Evolutionary conservation across 352 stramenopile genomes (phyloP), one percentile per base, ranked within the genome.

Genomic region (Globisporangium okanoganense): DNA sequence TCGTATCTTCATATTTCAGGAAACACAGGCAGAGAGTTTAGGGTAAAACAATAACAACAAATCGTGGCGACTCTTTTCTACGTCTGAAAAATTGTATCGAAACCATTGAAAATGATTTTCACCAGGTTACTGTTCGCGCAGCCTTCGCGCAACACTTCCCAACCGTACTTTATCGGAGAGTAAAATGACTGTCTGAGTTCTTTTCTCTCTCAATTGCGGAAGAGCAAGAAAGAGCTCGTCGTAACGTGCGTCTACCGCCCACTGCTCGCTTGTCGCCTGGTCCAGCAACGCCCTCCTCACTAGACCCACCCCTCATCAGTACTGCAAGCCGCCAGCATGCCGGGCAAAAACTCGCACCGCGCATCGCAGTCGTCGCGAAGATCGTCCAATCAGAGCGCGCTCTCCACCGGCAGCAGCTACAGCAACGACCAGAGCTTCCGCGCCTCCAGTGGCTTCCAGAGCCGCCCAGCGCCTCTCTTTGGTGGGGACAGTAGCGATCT

Each of bases 401-500:
- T 57, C 16, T 63, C 47, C 18, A 58, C 13, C 2, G 50, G 33
- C 40, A 53, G 22, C 18, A 65, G 27, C 22, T 41, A 56, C 58
- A 43, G 55, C 41, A 53, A 38, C 41, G 47, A 54, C 55, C 50
- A 49, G 25, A 45, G 38, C 50, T 58, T 58, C 14, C 51, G 51
- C 31, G 33, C 49, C 8, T 40, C 47, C 5, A 47, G 50, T 16
- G 29, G 45, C 1, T 65, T 53, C 24, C 24, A 50, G n/a, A 40
- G 20, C 10, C 58, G 38, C 5, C 58, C 36, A 1, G 38, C 16
- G n/a, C 58, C 58, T 29, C 58, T 64, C 58, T 64, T 64, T 49
- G 58, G 58, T 3, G 41, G 59, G 9, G 40, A 55, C 40, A 60
- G 59, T 31, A 45, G 43, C n/a, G 29, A 33, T 4, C 35, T 31